A percentile compares a stretch with the other conserved stretches of the same genome.
Conservation (phyloP, 1,284 basidiomycete genomes). For the Pseudozyma sp. region DNA sequence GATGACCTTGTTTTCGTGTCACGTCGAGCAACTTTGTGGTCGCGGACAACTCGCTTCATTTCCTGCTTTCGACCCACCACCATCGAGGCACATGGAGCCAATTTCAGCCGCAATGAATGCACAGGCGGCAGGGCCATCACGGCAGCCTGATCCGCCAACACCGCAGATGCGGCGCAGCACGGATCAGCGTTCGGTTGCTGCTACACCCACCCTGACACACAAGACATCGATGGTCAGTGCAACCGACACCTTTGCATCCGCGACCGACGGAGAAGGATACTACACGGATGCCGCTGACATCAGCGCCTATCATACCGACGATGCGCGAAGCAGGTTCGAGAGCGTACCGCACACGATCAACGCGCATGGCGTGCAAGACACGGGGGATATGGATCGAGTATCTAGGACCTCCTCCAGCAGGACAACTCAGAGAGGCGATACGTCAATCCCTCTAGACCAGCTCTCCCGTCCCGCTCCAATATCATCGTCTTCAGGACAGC, state of each 20-base stretch:
- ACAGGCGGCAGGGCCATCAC: constrained; percentile 12
- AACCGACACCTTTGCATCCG: constrained; percentile 38
- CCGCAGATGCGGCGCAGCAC: constrained; percentile 11
- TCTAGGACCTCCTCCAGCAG: constrained; percentile 17
- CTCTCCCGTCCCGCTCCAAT: background rate
- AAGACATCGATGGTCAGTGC: constrained; percentile 35
- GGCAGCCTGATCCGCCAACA: constrained; percentile 1
- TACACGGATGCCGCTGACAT: constrained; percentile 31
- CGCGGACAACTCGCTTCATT: too few species aligned
- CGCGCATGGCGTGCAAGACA: constrained; percentile 1
- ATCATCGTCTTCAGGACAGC: background rate
- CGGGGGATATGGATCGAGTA: background rate
- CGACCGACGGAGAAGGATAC: constrained; percentile 36
- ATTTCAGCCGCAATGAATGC: constrained; percentile 4
- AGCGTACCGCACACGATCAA: constrained; percentile 18
- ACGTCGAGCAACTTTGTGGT: too few species aligned
- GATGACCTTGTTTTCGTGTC: background rate
- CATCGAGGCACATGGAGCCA: background rate
- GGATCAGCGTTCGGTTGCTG: constrained; percentile 8
- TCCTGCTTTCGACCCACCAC: background rate
- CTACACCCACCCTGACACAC: constrained; percentile 29
- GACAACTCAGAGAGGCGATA: constrained; percentile 9
- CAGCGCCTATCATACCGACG: constrained; percentile 19
- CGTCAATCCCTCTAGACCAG: background rate
- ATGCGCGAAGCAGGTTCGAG: constrained; percentile 11